Evolutionary conservation across 805 yeast species (phyloP), one percentile per base, ranked within the genome.

Genomic region (Lachancea dasiensis): DNA sequence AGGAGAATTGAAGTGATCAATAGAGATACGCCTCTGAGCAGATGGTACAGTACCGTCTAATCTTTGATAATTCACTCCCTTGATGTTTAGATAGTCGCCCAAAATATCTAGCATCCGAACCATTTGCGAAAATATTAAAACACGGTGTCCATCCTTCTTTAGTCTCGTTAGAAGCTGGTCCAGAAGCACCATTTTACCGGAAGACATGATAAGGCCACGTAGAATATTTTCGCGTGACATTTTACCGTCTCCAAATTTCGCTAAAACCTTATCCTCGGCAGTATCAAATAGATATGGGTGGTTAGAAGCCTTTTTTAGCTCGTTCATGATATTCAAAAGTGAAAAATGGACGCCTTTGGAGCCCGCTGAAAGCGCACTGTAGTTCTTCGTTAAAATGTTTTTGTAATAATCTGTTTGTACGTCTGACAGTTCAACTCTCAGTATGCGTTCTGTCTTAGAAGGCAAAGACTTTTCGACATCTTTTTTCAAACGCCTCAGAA

Each of bases 381-480:
- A 92, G 61, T 94, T 92, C 52, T 83, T 83, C 10, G 97, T 86
- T 41, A 92, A 73, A 48, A 94, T 86, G 61, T 92, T 94, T 53
- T 87, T 84, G 66, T 92, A 92, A 61, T 90, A 92, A 41, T 86
- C 87, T 0, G 97, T 92, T 64, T 92, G 99, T 50, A 86, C 69
- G 54, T 92, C 98, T 1, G 97, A 85, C 41, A 92, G 69, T 58
- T 92, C 99, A 4, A 92, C 98, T 52, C 98, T 75, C 49, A 94
- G 67, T 45, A 94, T 94, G 50, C 97, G 76, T 64, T 92, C 98
- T 0, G 96, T 83, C 60, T 92, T 92, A 1, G 95, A 85, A 2
- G 98, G 98, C 46, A 92, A 69, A 0, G 96, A 86, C 57, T 90
- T 94, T 60, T 94, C 98, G 9, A 92, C 99, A 64, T 92, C 98